A percentile compares a stretch with the other conserved stretches of the same genome.
These are phyloP conservation scores for Simplicillium aogashimaense DNA, from an alignment of 2,329 filamentous ascomycete genomes.

Conservation along the genomic window DNA sequence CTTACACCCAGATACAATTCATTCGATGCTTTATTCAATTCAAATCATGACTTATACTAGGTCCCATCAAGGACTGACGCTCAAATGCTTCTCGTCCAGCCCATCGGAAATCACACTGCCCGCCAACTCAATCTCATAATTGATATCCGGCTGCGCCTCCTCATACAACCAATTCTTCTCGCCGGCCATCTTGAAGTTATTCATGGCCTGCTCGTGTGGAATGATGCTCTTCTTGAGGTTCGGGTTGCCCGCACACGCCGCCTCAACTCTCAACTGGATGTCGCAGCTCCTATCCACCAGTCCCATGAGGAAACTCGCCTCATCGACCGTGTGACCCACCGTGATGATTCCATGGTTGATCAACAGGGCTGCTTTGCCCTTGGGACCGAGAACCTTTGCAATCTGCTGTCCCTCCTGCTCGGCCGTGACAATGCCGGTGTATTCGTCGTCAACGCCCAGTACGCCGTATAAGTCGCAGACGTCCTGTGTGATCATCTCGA, in stretches of 20 bases:
- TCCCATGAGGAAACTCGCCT: slow-evolving; percentile 62
- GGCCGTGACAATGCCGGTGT: slow-evolving; percentile 45
- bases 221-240: slow-evolving; percentile 28
- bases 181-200: slow-evolving; percentile 33
- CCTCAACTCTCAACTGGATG: slow-evolving; percentile 59
- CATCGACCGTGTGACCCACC: slow-evolving; percentile 62
- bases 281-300: slow-evolving; percentile 59
- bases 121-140: slow-evolving; percentile 32
- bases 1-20: no score
- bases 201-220: slow-evolving; percentile 25
- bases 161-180: slow-evolving; percentile 34
- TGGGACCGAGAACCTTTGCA: slow-evolving; percentile 47
- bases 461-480: slow-evolving; percentile 55
- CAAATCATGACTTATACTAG: no score
- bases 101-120: slow-evolving; percentile 17
- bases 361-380: slow-evolving; percentile 52
- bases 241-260: slow-evolving; percentile 29
- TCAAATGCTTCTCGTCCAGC: slow-evolving; percentile 10
- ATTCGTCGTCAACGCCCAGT: slow-evolving; percentile 50
- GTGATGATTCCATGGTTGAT: slow-evolving; percentile 65
- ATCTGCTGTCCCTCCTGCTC: slow-evolving; percentile 56
- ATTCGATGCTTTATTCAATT: no score
- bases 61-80: no score
- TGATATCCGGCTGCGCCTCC: slow-evolving; percentile 36
- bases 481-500: slow-evolving; percentile 65